Base-by-base conservation (phyloP, 177 flowering plant genomes). In the Telopea speciosissima region DNA sequence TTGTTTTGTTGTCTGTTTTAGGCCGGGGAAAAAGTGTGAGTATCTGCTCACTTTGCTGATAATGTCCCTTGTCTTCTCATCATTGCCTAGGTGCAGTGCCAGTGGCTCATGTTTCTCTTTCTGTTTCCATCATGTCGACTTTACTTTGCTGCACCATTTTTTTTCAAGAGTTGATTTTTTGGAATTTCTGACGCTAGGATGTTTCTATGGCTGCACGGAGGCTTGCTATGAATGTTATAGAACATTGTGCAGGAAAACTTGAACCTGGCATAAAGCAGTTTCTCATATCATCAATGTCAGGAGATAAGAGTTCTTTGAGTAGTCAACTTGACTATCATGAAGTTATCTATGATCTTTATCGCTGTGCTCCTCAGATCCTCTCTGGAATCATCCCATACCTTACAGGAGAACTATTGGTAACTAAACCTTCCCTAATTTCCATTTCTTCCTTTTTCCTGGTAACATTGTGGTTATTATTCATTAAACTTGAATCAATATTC, bases 351-450 rank as follows among this genome's bases (percentile, higher is more conserved):
- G 91, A 88, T 73, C 72, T 93, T 28, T 93, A 88, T 73, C 79
- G 84, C 22, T 91, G 99, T 80, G 93, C 96, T 72, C 98, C 99
- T 76, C 89, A 91, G 72, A 85, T 90, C 58, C 84, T 96, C 54
- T 66, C 81, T 58, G 97, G 91, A 79, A 83, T 91, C 68, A 82
- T 86, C 61, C 96, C 98, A 9, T 87, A 91, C 73, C 84, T 96
- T 64, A 93, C 89, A 1, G 95, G 90, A 76, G 99, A 96, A 77
- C 80, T 96, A 56, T 75, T 91, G 99, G 99, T 96, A 96, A 83
- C 62, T 26, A 24, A 52, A 31, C 33, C 68, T 59, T 76, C 26
- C 28, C 16, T 69, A 56, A 11, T 19, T 71, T 74, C 40, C 31
- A 26, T 66, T 2, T 65, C 62, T 16, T 49, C 54, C 54, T 49